phyloP scores from a whole-genome alignment of 768 basidiomycete genomes.

The Fistulinella prunicolor region DNA sequence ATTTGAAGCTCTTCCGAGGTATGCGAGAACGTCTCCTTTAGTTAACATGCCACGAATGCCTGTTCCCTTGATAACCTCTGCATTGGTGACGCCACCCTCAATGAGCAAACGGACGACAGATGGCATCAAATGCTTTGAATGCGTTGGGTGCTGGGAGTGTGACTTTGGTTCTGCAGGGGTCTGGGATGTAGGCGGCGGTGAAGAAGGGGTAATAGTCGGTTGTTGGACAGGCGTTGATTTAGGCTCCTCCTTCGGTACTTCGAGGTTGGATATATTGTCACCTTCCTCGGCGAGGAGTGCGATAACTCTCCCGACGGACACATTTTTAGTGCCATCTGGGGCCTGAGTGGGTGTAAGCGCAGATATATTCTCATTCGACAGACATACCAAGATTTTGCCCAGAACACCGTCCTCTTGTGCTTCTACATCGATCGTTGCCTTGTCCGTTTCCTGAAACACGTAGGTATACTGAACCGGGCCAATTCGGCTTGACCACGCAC shows the following conservation, averaged over 20 bases:
- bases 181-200: slow-evolving; percentile 16
- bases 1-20: slow-evolving; percentile 77
- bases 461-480: neutral
- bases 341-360: slow-evolving; percentile 38
- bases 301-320: slow-evolving; percentile 86
- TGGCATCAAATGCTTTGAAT: slow-evolving; percentile 79
- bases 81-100: slow-evolving; percentile 50
- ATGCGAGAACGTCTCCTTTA: slow-evolving; percentile 90
- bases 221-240: too few species aligned
- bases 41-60: slow-evolving; percentile 93
- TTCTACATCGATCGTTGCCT: slow-evolving; percentile 97
- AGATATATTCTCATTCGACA: neutral
- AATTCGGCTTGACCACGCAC: slow-evolving; percentile 43
- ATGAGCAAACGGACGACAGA: slow-evolving; percentile 83
- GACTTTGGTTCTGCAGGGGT: slow-evolving; percentile 30
- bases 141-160: slow-evolving; percentile 39
- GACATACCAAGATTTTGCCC: slow-evolving; percentile 85
- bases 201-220: slow-evolving; percentile 17
- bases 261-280: slow-evolving; percentile 87
- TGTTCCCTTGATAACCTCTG: slow-evolving; percentile 77
- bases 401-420: slow-evolving; percentile 95
- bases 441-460: slow-evolving; percentile 76
- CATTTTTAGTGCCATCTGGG: slow-evolving; percentile 76
- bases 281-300: slow-evolving; percentile 95
- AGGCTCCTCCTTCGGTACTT: slow-evolving; percentile 49